phyloP scores from a whole-genome alignment of 345 rosid genomes.

The Aethionema arabicum region DNA sequence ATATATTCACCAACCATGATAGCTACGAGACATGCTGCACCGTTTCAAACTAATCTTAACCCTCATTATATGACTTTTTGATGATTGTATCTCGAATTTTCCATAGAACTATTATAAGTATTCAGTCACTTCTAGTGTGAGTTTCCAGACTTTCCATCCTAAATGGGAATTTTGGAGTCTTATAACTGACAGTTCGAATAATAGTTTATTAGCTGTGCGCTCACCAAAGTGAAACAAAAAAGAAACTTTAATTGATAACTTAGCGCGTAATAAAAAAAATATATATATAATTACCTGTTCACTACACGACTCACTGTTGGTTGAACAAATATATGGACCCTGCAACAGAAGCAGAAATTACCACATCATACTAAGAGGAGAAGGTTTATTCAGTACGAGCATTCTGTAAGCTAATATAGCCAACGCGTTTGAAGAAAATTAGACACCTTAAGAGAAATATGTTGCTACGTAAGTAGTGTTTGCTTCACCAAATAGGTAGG shows the following conservation, averaged over 20 bases:
- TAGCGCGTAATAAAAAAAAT: constrained; percentile 9
- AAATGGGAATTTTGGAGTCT: constrained; percentile 17
- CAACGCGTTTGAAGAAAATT: neutral
- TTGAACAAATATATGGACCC: constrained; percentile 91
- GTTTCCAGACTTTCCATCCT: constrained; percentile 14
- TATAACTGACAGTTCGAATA: constrained; percentile 11
- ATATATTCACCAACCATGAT: neutral
- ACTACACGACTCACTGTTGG: constrained; percentile 87
- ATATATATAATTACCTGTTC: constrained; percentile 74
- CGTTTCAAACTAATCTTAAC: no score
- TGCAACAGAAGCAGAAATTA: constrained; percentile 39
- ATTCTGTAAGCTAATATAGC: constrained; percentile 22
- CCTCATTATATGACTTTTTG: neutral
- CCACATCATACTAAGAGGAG: constrained; percentile 22
- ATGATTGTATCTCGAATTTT: no score
- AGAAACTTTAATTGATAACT: neutral
- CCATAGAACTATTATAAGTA: neutral
- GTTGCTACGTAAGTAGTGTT: constrained; percentile 3
- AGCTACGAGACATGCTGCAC: neutral
- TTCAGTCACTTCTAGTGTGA: constrained; percentile 13
- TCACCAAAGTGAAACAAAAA: constrained; percentile 11
- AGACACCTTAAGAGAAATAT: constrained; percentile 13
- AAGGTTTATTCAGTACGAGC: constrained; percentile 20
- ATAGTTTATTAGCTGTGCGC: constrained; percentile 7
- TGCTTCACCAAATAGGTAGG: constrained; percentile 8